Conservation (phyloP, 768 basidiomycete genomes). For the Trametes cinnabarina region DNA sequence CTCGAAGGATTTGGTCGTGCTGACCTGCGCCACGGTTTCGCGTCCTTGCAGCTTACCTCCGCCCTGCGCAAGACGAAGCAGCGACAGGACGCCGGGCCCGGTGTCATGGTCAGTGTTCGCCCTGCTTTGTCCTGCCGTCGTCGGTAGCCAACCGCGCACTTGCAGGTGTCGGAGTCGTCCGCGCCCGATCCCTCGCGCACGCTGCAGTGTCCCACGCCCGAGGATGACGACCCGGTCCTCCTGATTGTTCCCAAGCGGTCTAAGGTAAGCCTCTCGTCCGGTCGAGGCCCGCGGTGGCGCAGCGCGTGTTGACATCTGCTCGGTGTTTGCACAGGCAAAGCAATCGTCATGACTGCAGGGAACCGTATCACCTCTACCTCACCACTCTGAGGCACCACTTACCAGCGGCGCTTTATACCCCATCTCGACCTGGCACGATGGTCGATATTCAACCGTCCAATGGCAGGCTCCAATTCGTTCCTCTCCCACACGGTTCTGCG, state of each 20-base stretch:
- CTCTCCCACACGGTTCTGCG: background rate
- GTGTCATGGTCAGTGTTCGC: constrained; percentile 14
- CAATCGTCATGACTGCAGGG: constrained; percentile 8
- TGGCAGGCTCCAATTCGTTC: background rate
- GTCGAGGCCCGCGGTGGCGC: background rate
- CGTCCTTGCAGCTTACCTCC: constrained; percentile 23
- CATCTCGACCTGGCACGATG: background rate
- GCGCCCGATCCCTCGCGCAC: background rate
- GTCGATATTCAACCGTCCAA: background rate
- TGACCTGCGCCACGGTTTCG: background rate
- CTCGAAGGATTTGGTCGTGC: background rate
- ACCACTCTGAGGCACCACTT: background rate
- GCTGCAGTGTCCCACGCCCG: constrained; percentile 13
- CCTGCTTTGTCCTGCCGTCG: background rate
- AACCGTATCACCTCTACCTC: background rate
- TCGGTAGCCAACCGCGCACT: constrained; percentile 1
- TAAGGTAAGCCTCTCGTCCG: constrained; percentile 14
- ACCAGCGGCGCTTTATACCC: constrained; percentile 6
- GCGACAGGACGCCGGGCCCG: constrained; percentile 18
- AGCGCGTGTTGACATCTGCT: background rate
- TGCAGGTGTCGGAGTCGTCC: background rate
- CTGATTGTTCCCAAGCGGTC: constrained; percentile 23
- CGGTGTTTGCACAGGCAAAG: constrained; percentile 6
- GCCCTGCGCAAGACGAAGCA: constrained; percentile 27
- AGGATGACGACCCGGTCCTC: constrained; percentile 27